Conservation (phyloP, 176 grass and related monocot genomes). For the Cenchrus fungigraminus region DNA sequence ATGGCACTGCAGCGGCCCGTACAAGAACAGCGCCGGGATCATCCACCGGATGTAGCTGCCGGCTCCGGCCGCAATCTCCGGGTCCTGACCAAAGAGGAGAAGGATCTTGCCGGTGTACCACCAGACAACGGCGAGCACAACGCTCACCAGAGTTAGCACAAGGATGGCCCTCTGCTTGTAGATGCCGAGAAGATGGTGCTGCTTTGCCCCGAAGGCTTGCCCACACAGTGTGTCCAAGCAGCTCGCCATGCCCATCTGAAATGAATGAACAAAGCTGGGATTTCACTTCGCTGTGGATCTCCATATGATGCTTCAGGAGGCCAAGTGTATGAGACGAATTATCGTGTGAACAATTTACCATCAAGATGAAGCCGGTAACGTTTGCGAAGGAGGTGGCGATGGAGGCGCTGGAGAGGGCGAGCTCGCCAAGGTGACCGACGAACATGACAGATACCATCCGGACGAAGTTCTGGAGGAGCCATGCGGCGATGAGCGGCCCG, state of each 20-base stretch:
- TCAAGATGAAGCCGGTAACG: conserved; percentile 53
- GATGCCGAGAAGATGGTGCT: conserved; percentile 60
- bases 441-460: conserved; percentile 60
- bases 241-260: conserved; percentile 52
- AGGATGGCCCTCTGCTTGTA: conserved; percentile 77
- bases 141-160: conserved; percentile 55
- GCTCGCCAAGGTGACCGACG: conserved; percentile 54
- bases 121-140: conserved; percentile 53
- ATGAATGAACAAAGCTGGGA: background rate
- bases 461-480: conserved; percentile 52
- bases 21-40: conserved; percentile 66
- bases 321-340: background rate
- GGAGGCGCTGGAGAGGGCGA: conserved; percentile 54
- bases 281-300: background rate
- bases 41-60: conserved; percentile 75
- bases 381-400: conserved; percentile 52
- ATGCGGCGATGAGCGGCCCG: conserved; percentile 37
- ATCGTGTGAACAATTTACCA: conserved; percentile 14
- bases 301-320: background rate
- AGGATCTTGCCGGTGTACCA: conserved; percentile 62
- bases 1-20: conserved; percentile 62
- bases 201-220: conserved; percentile 73
- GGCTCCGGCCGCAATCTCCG: conserved; percentile 63
- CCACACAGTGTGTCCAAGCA: conserved; percentile 69
- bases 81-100: conserved; percentile 61